These are phyloP conservation scores for Ogataea nitratoaversa DNA, from an alignment of 805 yeast species.

Conservation along the genomic window DNA sequence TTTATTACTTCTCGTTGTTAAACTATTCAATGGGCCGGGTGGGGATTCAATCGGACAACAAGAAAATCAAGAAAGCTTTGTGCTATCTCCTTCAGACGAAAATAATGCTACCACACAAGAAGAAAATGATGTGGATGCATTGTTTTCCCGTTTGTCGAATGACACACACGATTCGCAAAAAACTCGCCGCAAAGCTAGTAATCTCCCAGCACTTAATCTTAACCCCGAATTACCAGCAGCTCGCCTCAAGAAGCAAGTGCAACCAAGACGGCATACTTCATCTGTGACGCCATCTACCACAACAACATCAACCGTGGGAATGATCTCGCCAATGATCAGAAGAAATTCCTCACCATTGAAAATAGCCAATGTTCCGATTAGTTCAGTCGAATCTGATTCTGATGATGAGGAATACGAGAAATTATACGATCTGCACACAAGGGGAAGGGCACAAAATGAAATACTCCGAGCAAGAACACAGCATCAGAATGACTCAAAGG, in stretches of 20 bases:
- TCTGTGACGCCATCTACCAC: neutral
- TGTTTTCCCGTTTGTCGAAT: too few relatives aligned
- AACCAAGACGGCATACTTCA: neutral
- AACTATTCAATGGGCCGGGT: neutral
- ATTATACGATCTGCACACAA: constrained; percentile 5
- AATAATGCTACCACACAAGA: too few relatives aligned
- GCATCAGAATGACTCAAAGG: neutral
- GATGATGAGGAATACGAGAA: constrained; percentile 5
- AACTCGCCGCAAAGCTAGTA: too few relatives aligned
- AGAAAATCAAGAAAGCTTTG: constrained; percentile 1
- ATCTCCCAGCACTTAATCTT: too few relatives aligned
- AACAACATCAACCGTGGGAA: too few relatives aligned
- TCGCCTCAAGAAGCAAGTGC: neutral
- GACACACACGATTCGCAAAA: too few relatives aligned
- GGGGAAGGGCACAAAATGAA: constrained; percentile 10
- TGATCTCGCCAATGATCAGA: too few relatives aligned
- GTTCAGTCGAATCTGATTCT: neutral
- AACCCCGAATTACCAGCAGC: neutral
- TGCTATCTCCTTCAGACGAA: neutral
- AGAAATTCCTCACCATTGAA: neutral
- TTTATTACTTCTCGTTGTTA: constrained; percentile 5
- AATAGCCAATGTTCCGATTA: neutral
- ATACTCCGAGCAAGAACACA: constrained; percentile 9
- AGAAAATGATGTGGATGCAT: too few relatives aligned
- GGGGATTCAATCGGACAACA: neutral